Evolutionary conservation across 2,329 filamentous ascomycete genomes (phyloP).

Genomic region (Lecanicillium sp.): DNA sequence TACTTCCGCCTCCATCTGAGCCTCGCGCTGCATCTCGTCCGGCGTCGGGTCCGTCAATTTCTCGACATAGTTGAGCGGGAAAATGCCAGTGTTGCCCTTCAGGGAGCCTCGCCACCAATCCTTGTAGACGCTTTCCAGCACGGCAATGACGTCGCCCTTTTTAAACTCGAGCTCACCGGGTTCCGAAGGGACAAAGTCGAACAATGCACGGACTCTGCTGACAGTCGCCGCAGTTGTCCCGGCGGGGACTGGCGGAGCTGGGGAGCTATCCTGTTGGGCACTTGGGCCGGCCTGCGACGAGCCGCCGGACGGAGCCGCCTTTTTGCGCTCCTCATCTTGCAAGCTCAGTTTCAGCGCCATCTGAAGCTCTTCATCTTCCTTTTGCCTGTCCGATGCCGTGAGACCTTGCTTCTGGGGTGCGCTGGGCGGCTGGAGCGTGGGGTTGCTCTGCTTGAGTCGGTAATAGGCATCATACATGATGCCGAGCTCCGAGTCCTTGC

Average conservation of each 20-base stretch:
- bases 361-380: conserved; percentile 95
- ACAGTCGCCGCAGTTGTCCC: conserved; percentile 95
- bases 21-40: conserved; percentile 90
- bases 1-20: conserved; percentile 79
- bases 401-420: conserved; percentile 91
- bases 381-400: conserved; percentile 81
- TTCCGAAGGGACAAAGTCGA: conserved; percentile 91
- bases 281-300: conserved; percentile 24
- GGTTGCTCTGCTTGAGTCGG: conserved; percentile 77
- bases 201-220: conserved; percentile 85
- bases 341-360: conserved; percentile 91
- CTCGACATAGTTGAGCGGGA: conserved; percentile 97
- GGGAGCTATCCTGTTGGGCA: conserved; percentile 31
- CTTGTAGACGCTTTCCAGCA: conserved; percentile 96
- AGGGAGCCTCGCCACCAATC: conserved; percentile 99
- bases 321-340: conserved; percentile 70
- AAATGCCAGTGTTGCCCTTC: conserved; percentile 92
- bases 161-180: conserved; percentile 92
- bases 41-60: conserved; percentile 91
- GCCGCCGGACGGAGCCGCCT: conserved; percentile 30
- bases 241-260: conserved; percentile 55
- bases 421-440: conserved; percentile 81
- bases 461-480: conserved; percentile 96
- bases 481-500: conserved; percentile 78
- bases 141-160: conserved; percentile 94